A percentile compares a stretch with the other conserved stretches of the same genome.
Evolutionary conservation across 140 eudicot genomes (phyloP).

Genomic region (Cichorium intybus): DNA sequence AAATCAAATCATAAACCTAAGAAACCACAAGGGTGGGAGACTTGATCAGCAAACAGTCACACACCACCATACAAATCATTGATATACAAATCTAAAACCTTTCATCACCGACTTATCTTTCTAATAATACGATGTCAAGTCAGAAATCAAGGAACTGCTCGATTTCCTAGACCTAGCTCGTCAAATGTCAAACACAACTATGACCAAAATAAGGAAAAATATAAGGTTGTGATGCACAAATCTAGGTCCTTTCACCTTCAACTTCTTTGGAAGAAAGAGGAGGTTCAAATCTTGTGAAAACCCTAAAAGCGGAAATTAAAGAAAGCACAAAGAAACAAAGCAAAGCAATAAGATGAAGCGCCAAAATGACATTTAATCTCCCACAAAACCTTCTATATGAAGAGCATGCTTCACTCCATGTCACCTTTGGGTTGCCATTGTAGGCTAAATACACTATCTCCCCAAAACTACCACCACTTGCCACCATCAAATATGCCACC

Average conservation of each 20-base stretch:
- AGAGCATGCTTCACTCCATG: slow-evolving; percentile 94
- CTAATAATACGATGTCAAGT: too few relatives aligned
- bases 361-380: slow-evolving; percentile 55
- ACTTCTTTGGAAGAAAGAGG: slow-evolving; percentile 49
- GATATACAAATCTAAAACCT: neutral
- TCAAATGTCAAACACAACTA: too few relatives aligned
- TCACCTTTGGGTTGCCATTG: slow-evolving; percentile 63
- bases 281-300: slow-evolving; percentile 65
- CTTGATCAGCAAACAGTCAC: too few relatives aligned
- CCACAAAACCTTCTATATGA: slow-evolving; percentile 78
- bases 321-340: slow-evolving; percentile 65
- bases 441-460: slow-evolving; percentile 71
- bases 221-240: neutral
- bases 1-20: neutral
- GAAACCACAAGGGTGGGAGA: too few relatives aligned
- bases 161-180: too few relatives aligned
- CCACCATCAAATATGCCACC: slow-evolving; percentile 76
- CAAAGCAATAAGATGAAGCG: slow-evolving; percentile 54
- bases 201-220: neutral
- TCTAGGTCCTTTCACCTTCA: slow-evolving; percentile 35
- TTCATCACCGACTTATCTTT: neutral
- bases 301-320: slow-evolving; percentile 79
- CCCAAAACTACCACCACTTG: slow-evolving; percentile 63
- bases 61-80: too few relatives aligned
- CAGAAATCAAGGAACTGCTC: too few relatives aligned